Evolutionary conservation across 2,329 filamentous ascomycete genomes (phyloP), one percentile per base, ranked within the genome.

Genomic region (Atkinsonella texensis): DNA sequence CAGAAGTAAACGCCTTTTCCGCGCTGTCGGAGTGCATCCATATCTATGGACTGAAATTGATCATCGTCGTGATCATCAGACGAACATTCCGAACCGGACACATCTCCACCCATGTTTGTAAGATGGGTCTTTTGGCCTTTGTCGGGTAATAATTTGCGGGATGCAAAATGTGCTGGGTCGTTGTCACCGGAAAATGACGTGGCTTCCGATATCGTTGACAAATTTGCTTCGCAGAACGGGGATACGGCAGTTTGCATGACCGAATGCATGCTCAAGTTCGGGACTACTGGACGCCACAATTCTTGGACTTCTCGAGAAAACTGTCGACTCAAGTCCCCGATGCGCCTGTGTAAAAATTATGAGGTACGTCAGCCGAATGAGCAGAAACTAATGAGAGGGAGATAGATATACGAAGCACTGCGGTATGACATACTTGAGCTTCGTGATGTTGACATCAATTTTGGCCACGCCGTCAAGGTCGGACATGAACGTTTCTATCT

Each of bases 1-100:
- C 69, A 71, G 32, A 58, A 59, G 50, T 71, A 66, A 11, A 57
- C 58, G 9, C 68, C 68, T 51, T 71, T 71, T 11, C 69, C 69
- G 52, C 69, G 62, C 48, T 68, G 65, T 48, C 63, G 65, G 28
- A 71, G 60, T 12, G 66, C 63, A 2, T 68, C 65, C 65, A 70
- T 69, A 52, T 70, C 63, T 53, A 68, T 68, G 31, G 60, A 55
- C 43, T 59, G 56, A 49, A 68, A 69, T 18, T 63, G 55, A 42
- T 68, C 65, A 35, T 69, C 66, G 32, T 68, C 65, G 5, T 65
- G 62, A 18, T 64, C 63, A 38, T 45, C 42, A n/a, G 48, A 50
- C 20, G 66, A 65, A 4, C 63, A 66, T n/a, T 57, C 60, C 6
- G 60, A 58, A 7, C 44, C 51, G 7, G 63, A 63, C 11, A 44